phyloP scores from a whole-genome alignment of 2,329 filamentous ascomycete species.

The Cryphonectria nitschkei region DNA sequence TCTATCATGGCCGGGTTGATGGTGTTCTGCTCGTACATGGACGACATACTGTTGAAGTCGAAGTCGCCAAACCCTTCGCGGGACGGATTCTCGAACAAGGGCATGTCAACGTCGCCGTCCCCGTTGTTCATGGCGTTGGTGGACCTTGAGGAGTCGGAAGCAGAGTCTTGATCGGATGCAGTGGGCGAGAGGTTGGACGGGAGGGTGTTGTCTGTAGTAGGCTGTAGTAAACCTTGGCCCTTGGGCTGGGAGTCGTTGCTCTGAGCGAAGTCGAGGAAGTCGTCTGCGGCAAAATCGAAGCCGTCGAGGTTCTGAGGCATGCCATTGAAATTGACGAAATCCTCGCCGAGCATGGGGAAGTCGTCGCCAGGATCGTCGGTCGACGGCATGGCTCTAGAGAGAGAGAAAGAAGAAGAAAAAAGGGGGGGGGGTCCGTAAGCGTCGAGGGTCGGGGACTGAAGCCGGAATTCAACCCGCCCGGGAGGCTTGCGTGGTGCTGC shows the following conservation, averaged over 20 bases:
- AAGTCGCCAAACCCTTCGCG: slow-evolving; percentile 45
- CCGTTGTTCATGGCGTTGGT: slow-evolving; percentile 46
- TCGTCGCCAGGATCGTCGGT: slow-evolving; percentile 20
- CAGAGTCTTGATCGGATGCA: slow-evolving; percentile 51
- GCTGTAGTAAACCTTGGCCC: slow-evolving; percentile 29
- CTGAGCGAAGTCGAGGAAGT: slow-evolving; percentile 26
- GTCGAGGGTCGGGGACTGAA: slow-evolving; percentile 19
- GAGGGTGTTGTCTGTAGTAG: slow-evolving; percentile 37
- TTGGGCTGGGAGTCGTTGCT: slow-evolving; percentile 27
- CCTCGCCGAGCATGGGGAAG: slow-evolving; percentile 26
- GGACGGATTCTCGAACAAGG: slow-evolving; percentile 30
- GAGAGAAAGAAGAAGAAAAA: not conserved
- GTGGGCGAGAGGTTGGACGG: slow-evolving; percentile 48
- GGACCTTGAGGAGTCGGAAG: slow-evolving; percentile 55
- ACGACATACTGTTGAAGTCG: slow-evolving; percentile 43
- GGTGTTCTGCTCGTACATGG: slow-evolving; percentile 41
- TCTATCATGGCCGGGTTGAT: slow-evolving; percentile 42
- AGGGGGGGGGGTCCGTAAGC: not conserved
- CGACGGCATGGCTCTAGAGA: slow-evolving; percentile 23
- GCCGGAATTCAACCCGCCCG: slow-evolving; percentile 23
- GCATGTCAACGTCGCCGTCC: slow-evolving; percentile 51
- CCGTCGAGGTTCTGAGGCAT: slow-evolving; percentile 16
- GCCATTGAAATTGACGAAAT: slow-evolving; percentile 18
- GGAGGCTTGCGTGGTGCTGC: slow-evolving; percentile 14
- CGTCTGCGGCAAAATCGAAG: slow-evolving; percentile 1